A percentile compares a stretch with the other conserved stretches of the same genome.
phyloP scores from a whole-genome alignment of 495 filamentous ascomycete species.

The Staphylotrichum tortipilum region DNA sequence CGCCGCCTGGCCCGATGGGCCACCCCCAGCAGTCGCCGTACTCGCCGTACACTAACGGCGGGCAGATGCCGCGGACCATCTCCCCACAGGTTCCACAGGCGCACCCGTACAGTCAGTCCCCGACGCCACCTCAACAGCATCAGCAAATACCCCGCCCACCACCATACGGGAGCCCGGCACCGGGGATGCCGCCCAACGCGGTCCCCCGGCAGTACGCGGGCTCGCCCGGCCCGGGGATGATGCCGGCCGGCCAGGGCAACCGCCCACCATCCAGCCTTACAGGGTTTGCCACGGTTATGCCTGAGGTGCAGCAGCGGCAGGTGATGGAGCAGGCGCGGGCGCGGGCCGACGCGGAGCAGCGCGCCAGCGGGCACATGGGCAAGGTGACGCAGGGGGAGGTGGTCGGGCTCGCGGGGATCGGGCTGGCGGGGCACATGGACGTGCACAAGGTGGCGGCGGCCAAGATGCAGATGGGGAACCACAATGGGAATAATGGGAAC shows the following conservation, averaged over 20 bases:
- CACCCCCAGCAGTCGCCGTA: conserved; percentile 19
- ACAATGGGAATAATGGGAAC: background rate
- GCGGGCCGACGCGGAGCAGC: conserved; percentile 33
- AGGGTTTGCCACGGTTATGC: conserved; percentile 32
- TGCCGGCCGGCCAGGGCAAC: conserved; percentile 1
- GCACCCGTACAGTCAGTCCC: conserved; percentile 23
- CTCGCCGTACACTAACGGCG: conserved; percentile 26
- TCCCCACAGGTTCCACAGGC: conserved; percentile 26
- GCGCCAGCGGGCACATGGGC: conserved; percentile 26
- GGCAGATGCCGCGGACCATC: conserved; percentile 26
- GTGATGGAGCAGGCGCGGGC: conserved; percentile 40
- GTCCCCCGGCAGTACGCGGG: conserved; percentile 20
- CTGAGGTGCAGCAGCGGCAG: conserved; percentile 28
- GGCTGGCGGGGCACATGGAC: conserved; percentile 28
- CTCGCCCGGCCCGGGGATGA: conserved; percentile 13
- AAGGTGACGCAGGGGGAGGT: conserved; percentile 24
- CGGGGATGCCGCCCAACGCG: conserved; percentile 23
- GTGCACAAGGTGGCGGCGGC: conserved; percentile 29
- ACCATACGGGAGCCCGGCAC: conserved; percentile 17
- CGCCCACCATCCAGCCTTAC: conserved; percentile 18
- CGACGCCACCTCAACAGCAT: conserved; percentile 25
- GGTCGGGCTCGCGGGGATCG: conserved; percentile 30
- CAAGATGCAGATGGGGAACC: conserved; percentile 26
- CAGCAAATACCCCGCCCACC: conserved; percentile 19
- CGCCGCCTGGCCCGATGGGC: conserved; percentile 7